Percentiles rank a stretch among this genome's conserved stretches.
Evolutionary conservation across 495 filamentous ascomycete species (phyloP).

Genomic region (Xylaria venustula): DNA sequence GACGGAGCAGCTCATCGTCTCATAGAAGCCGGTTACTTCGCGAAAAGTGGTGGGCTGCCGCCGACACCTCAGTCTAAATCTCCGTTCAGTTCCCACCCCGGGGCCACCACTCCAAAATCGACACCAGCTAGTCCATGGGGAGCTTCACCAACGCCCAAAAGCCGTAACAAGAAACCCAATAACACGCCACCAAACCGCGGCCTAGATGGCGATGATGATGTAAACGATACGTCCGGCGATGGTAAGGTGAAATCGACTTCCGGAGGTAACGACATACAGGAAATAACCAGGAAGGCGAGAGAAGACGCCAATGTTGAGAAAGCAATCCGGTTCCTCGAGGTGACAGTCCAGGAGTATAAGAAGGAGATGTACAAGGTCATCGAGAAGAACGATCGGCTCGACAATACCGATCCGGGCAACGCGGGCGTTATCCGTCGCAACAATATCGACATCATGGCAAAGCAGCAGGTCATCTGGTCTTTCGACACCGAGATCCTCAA

Average conservation of each 20-base stretch:
- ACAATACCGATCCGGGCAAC: slow-evolving; percentile 15
- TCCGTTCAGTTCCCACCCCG: too few species aligned
- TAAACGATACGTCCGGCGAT: too few species aligned
- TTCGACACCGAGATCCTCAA: slow-evolving; percentile 18
- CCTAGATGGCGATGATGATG: too few species aligned
- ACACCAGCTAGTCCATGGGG: too few species aligned
- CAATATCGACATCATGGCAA: slow-evolving; percentile 22
- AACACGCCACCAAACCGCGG: too few species aligned
- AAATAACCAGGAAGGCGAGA: background rate
- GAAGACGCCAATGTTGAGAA: background rate
- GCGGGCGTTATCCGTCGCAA: slow-evolving; percentile 9
- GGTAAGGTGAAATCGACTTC: too few species aligned
- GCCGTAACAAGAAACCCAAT: too few species aligned
- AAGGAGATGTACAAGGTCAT: background rate
- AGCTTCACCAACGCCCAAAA: too few species aligned
- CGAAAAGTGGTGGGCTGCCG: too few species aligned
- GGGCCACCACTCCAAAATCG: too few species aligned
- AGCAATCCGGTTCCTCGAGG: background rate
- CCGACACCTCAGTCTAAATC: too few species aligned
- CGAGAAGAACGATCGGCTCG: slow-evolving; percentile 11
- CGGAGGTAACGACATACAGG: background rate
- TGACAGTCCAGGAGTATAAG: background rate
- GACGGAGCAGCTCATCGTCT: background rate
- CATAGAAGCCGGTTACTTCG: background rate
- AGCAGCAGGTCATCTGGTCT: slow-evolving; percentile 18